A percentile compares a stretch with the other conserved stretches of the same genome.
Conservation (phyloP, 2,329 filamentous ascomycete genomes). For the Epichloe festucae region DNA sequence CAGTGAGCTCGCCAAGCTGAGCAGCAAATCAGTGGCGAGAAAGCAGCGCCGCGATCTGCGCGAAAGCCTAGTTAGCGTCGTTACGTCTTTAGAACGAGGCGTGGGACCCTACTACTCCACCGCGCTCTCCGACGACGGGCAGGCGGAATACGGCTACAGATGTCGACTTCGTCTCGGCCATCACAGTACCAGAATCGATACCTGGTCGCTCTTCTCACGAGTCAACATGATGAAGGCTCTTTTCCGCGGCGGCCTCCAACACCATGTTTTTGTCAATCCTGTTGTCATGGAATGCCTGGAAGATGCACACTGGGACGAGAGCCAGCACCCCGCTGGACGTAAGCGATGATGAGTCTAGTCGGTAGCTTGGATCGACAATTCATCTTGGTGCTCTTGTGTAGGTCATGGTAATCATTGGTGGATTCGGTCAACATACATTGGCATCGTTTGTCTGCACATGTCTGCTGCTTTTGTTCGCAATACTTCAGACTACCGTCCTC, state of each 20-base stretch:
- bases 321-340: constrained; percentile 1
- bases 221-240: constrained; percentile 35
- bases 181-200: constrained; percentile 31
- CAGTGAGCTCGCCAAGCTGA: constrained; percentile 32
- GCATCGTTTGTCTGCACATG: too few relatives aligned
- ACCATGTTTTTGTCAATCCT: constrained; percentile 25
- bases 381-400: too few relatives aligned
- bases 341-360: background rate
- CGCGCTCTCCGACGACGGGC: constrained; percentile 29
- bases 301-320: constrained; percentile 21
- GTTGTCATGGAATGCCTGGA: constrained; percentile 25
- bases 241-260: constrained; percentile 31
- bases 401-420: too few relatives aligned
- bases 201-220: constrained; percentile 37
- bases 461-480: too few relatives aligned
- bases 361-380: too few relatives aligned
- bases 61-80: constrained; percentile 35
- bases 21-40: constrained; percentile 36
- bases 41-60: constrained; percentile 35
- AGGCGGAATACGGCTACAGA: constrained; percentile 38
- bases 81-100: constrained; percentile 40
- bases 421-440: too few relatives aligned
- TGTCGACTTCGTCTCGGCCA: constrained; percentile 36
- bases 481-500: too few relatives aligned
- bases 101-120: constrained; percentile 43